Conservation (phyloP, 2,329 filamentous ascomycete species). For the Cytospora schulzeri region DNA sequence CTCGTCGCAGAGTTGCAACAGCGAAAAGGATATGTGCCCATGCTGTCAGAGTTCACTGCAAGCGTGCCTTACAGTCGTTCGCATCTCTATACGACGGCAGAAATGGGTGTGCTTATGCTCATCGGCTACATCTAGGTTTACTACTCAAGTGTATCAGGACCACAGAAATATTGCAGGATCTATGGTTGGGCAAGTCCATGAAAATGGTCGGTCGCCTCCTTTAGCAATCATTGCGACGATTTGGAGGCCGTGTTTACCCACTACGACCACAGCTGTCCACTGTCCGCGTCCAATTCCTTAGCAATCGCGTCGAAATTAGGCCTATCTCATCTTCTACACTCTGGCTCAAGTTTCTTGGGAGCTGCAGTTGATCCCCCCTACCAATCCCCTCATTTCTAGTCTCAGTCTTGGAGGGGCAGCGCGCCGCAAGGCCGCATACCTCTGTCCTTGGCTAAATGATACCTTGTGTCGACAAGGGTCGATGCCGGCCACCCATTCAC, state of each 20-base stretch:
- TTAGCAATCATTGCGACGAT: slow-evolving; percentile 7
- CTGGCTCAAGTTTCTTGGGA: slow-evolving; percentile 1
- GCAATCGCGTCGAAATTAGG: slow-evolving; percentile 1
- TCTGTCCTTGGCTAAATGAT: neutral
- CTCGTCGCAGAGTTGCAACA: neutral
- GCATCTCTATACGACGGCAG: slow-evolving; percentile 24
- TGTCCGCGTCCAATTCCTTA: slow-evolving; percentile 5
- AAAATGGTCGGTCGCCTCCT: slow-evolving; percentile 5
- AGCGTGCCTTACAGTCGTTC: neutral
- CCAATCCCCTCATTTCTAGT: neutral
- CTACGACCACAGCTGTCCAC: slow-evolving; percentile 7
- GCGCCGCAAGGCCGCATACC: slow-evolving; percentile 9
- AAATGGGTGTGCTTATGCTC: slow-evolving; percentile 18
- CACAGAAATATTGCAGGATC: slow-evolving; percentile 14
- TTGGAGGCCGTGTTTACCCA: slow-evolving; percentile 13
- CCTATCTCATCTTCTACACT: slow-evolving; percentile 1
- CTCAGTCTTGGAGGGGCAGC: neutral
- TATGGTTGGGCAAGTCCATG: slow-evolving; percentile 8
- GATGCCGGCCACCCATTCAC: slow-evolving; percentile 10
- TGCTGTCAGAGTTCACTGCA: neutral
- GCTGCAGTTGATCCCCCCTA: neutral
- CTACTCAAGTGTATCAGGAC: slow-evolving; percentile 11
- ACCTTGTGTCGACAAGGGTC: neutral
- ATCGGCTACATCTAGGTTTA: slow-evolving; percentile 17
- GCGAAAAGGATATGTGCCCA: neutral